Percentiles rank a stretch among this genome's conserved stretches.
Evolutionary conservation across 768 basidiomycete species (phyloP).

Genomic region (Boletus tylopilopsis): DNA sequence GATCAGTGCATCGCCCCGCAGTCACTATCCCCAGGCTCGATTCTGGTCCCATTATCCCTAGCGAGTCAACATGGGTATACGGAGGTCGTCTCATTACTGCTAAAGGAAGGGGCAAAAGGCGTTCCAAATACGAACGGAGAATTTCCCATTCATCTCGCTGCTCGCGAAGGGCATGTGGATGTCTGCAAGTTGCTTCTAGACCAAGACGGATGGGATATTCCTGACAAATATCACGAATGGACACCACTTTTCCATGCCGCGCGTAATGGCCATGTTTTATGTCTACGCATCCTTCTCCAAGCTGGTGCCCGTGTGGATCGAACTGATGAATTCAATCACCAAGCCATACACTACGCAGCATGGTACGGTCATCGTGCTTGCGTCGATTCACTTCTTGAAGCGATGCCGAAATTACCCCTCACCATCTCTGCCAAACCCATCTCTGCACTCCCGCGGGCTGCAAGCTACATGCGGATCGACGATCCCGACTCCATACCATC

Average conservation of each 20-base stretch:
- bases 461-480: conserved; percentile 40
- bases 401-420: conserved; percentile 21
- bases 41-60: conserved; percentile 83
- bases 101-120: conserved; percentile 73
- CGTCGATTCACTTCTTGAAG: conserved; percentile 55
- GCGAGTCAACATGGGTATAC: conserved; percentile 89
- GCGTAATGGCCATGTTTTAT: conserved; percentile 73
- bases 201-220: conserved; percentile 76
- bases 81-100: conserved; percentile 72
- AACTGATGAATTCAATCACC: conserved; percentile 80
- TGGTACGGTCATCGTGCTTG: conserved; percentile 88
- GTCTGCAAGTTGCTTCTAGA: conserved; percentile 74
- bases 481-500: conserved; percentile 93
- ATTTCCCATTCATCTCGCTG: conserved; percentile 94
- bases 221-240: conserved; percentile 98
- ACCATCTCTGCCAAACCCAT: conserved; percentile 15
- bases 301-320: conserved; percentile 75
- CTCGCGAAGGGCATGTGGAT: conserved; percentile 85
- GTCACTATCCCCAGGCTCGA: conserved; percentile 52
- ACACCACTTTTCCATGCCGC: conserved; percentile 96
- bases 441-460: conserved; percentile 25
- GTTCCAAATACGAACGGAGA: conserved; percentile 92
- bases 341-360: conserved; percentile 89
- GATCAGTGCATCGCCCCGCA: conserved; percentile 65
- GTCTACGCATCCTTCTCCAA: conserved; percentile 72